Conservation (phyloP, 2,329 filamentous ascomycete genomes). For the Aureobasidium sp. region DNA sequence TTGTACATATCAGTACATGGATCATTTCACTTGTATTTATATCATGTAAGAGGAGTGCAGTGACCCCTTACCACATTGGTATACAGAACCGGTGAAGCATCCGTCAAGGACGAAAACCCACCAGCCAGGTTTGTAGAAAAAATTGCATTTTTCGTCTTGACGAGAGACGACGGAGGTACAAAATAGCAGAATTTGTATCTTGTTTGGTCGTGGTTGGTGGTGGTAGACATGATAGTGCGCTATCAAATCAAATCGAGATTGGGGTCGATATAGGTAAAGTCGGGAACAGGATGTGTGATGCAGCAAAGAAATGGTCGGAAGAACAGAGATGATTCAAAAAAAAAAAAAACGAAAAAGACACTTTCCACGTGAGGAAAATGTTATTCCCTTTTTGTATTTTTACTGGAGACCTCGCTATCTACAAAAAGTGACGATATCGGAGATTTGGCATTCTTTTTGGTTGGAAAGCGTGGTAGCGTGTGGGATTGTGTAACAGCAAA, state of each 20-base stretch:
- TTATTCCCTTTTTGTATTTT: neutral
- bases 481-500: conserved; percentile 5
- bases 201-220: neutral
- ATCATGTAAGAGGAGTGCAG: too few species aligned
- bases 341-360: neutral
- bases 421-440: neutral
- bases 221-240: too few species aligned
- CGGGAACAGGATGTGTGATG: neutral
- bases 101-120: conserved; percentile 23
- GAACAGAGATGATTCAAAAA: neutral
- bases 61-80: neutral
- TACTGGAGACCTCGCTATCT: neutral
- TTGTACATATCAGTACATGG: too few species aligned
- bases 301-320: neutral
- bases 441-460: neutral
- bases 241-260: too few species aligned
- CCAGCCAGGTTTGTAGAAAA: conserved; percentile 38
- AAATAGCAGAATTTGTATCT: conserved; percentile 40
- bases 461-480: neutral
- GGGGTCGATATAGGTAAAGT: neutral
- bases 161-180: conserved; percentile 31
- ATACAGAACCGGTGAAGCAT: neutral
- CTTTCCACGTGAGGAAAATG: neutral
- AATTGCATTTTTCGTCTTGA: conserved; percentile 35
- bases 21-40: too few species aligned